Evolutionary conservation across 345 rosid genomes (phyloP).

Genomic region (Pistacia atlantica): DNA sequence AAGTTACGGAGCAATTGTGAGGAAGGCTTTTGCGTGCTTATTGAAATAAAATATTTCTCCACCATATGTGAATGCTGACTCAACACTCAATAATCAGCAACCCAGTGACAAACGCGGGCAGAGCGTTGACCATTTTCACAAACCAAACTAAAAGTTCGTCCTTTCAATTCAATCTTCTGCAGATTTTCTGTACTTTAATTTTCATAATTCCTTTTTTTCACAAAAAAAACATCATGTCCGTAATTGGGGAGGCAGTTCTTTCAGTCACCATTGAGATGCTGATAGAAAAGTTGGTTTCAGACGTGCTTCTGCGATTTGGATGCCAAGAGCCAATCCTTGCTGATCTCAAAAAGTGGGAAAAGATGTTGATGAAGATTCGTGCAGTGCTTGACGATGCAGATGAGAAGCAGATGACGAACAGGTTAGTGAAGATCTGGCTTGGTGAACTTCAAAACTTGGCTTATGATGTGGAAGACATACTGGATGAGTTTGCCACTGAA

Average conservation of each 20-base stretch:
- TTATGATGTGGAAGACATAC: slow-evolving; percentile 24
- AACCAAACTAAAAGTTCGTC: too few species aligned
- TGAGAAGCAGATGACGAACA: slow-evolving; percentile 7
- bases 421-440: slow-evolving; percentile 8
- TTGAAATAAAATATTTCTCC: too few species aligned
- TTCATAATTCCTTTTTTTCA: too few species aligned
- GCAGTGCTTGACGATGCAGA: slow-evolving; percentile 18
- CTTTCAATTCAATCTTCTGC: too few species aligned
- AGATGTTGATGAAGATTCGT: background rate
- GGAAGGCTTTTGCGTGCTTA: too few species aligned
- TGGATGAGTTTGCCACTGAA: background rate
- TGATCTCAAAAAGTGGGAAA: slow-evolving; percentile 7
- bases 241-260: background rate
- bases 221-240: too few species aligned
- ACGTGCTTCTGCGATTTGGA: background rate
- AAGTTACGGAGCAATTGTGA: too few species aligned
- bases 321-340: background rate
- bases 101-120: too few species aligned
- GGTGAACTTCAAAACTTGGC: slow-evolving; percentile 13
- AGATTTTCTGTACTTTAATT: too few species aligned
- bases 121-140: too few species aligned
- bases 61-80: too few species aligned
- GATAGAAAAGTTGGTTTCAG: background rate
- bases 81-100: too few species aligned
- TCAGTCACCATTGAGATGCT: background rate